Evolutionary conservation across 2,329 filamentous ascomycete genomes (phyloP).

Genomic region (Microcera coccophila): DNA sequence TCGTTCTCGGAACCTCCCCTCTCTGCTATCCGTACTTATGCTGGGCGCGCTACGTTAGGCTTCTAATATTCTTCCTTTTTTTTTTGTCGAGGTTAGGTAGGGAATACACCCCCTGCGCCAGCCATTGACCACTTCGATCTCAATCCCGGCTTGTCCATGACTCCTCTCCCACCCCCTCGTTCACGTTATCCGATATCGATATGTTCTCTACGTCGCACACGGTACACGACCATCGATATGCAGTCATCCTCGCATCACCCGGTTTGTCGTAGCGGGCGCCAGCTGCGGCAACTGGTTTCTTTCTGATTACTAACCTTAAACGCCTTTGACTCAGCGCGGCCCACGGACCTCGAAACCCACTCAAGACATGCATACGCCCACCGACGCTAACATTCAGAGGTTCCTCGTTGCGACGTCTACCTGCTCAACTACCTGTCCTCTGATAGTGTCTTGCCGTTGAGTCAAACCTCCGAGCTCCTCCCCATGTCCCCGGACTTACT

Average conservation of each 20-base stretch:
- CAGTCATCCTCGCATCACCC: conserved; percentile 4
- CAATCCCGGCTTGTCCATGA: background rate
- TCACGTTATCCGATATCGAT: no score
- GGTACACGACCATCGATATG: background rate
- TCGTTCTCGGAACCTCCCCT: conserved; percentile 9
- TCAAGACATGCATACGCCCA: no score
- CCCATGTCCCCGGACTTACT: conserved; percentile 15
- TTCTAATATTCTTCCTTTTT: background rate
- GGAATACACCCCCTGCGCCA: background rate
- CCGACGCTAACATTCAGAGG: no score
- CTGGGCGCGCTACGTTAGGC: background rate
- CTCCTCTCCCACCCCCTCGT: background rate
- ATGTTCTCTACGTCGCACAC: no score
- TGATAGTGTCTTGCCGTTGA: no score
- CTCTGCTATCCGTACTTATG: background rate
- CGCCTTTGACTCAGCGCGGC: background rate
- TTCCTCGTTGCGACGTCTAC: no score
- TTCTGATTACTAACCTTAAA: background rate
- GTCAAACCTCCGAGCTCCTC: conserved; percentile 1
- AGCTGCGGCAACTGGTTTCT: background rate
- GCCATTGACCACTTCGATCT: background rate
- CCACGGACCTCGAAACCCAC: no score
- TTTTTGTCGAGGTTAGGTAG: conserved; percentile 3
- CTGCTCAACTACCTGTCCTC: no score
- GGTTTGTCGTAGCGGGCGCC: background rate